Conservation (phyloP, 1,284 basidiomycete species). For the Anthracocystis setariae region DNA sequence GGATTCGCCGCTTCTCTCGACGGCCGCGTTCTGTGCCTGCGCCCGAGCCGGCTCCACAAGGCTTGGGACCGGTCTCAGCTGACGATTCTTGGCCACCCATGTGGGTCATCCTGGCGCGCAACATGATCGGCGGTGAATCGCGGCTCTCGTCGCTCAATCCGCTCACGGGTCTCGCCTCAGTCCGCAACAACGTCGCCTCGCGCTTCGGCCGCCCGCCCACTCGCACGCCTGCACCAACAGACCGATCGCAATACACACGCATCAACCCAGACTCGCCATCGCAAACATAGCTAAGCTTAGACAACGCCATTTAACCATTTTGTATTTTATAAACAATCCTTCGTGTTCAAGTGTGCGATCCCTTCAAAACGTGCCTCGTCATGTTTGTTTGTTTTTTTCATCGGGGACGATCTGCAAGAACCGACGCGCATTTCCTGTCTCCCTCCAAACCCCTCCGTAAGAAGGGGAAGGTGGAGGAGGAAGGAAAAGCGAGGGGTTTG, state of each 20-base stretch:
- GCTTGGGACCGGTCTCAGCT: constrained; percentile 22
- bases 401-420: constrained; percentile 60
- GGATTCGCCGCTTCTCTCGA: constrained; percentile 34
- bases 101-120: constrained; percentile 46
- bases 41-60: constrained; percentile 2
- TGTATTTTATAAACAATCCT: constrained; percentile 13
- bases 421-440: constrained; percentile 8
- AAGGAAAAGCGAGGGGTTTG: constrained; percentile 1
- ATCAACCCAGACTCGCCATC: constrained; percentile 7
- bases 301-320: no score
- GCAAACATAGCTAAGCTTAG: not conserved
- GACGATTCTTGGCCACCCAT: constrained; percentile 44
- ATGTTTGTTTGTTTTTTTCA: constrained; percentile 5
- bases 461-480: not conserved
- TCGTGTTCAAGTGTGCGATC: constrained; percentile 36
- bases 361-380: constrained; percentile 60
- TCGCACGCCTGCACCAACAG: constrained; percentile 8
- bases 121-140: constrained; percentile 20
- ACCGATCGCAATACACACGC: constrained; percentile 25
- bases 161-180: constrained; percentile 14
- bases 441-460: not conserved
- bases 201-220: constrained; percentile 22
- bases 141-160: constrained; percentile 17
- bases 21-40: constrained; percentile 10
- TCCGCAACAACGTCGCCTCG: constrained; percentile 14